A percentile compares a stretch with the other conserved stretches of the same genome.
These are phyloP conservation scores for Geoglossum glabrum DNA, from an alignment of 495 filamentous ascomycete genomes.

Conservation along the genomic window DNA sequence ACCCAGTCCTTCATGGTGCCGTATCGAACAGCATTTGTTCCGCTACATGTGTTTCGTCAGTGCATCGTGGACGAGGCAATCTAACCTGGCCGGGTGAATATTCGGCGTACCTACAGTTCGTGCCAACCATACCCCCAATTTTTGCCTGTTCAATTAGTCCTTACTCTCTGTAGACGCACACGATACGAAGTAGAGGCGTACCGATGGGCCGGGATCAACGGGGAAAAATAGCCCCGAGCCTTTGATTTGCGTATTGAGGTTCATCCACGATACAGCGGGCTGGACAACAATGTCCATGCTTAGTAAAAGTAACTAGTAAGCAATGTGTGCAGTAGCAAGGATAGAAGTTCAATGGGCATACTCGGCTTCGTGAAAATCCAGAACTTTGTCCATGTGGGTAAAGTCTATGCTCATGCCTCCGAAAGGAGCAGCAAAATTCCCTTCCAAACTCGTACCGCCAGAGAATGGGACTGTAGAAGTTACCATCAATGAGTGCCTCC, in stretches of 20 bases:
- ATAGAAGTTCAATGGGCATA: conserved; percentile 4
- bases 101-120: conserved; percentile 31
- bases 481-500: neutral
- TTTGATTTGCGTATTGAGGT: conserved; percentile 61
- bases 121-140: conserved; percentile 61
- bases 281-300: conserved; percentile 79
- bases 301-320: neutral
- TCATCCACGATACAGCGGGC: conserved; percentile 80
- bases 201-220: conserved; percentile 49
- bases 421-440: conserved; percentile 67
- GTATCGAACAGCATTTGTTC: conserved; percentile 64
- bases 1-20: conserved; percentile 84
- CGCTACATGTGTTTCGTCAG: conserved; percentile 13
- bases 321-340: neutral
- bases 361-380: conserved; percentile 63
- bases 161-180: neutral
- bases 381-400: conserved; percentile 60
- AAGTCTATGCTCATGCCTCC: conserved; percentile 85
- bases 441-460: conserved; percentile 72
- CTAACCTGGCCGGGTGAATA: neutral
- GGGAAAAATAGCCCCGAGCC: conserved; percentile 72
- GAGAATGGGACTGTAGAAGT: conserved; percentile 45
- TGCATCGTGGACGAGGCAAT: neutral
- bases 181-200: neutral
- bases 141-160: conserved; percentile 21